Evolutionary conservation across 1,284 basidiomycete species (phyloP).

Genomic region (Puccinia triticina): DNA sequence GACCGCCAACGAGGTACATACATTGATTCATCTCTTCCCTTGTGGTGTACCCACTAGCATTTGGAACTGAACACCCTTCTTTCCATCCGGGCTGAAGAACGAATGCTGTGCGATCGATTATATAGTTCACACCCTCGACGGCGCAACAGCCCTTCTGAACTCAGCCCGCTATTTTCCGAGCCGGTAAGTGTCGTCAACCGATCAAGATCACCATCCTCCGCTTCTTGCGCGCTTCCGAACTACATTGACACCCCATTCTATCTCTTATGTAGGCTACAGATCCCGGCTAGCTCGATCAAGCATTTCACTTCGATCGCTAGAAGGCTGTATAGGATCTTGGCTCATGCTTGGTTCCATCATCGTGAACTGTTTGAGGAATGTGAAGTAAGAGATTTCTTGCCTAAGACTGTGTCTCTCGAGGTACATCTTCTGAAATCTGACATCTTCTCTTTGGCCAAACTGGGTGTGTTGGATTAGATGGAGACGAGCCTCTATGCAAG

Average conservation of each 20-base stretch:
- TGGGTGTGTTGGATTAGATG: slow-evolving; percentile 62
- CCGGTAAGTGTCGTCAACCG: slow-evolving; percentile 64
- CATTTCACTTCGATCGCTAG: slow-evolving; percentile 86
- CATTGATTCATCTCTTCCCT: slow-evolving; percentile 71
- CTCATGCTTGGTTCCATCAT: slow-evolving; percentile 70
- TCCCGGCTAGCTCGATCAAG: slow-evolving; percentile 76
- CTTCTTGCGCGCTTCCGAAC: too few species aligned
- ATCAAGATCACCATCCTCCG: background rate
- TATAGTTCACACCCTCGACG: slow-evolving; percentile 90
- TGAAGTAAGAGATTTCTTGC: slow-evolving; percentile 63
- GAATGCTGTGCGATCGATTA: slow-evolving; percentile 98
- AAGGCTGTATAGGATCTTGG: slow-evolving; percentile 89
- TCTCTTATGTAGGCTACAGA: slow-evolving; percentile 67
- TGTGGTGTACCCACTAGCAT: slow-evolving; percentile 35
- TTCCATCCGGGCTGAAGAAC: slow-evolving; percentile 59
- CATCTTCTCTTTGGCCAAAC: background rate
- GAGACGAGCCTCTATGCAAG: slow-evolving; percentile 88
- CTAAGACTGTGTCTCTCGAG: background rate
- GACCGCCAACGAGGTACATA: slow-evolving; percentile 62
- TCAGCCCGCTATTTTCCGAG: slow-evolving; percentile 89
- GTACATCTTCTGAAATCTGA: background rate
- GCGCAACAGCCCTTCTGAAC: slow-evolving; percentile 87
- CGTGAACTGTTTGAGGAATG: slow-evolving; percentile 85
- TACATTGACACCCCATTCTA: background rate
- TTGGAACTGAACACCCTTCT: slow-evolving; percentile 35